Percentiles rank a stretch among this genome's conserved stretches.
These are phyloP conservation scores for Ulota crispa DNA, from an alignment of 225 moss, liverwort and hornwort genomes.

Conservation along the genomic window DNA sequence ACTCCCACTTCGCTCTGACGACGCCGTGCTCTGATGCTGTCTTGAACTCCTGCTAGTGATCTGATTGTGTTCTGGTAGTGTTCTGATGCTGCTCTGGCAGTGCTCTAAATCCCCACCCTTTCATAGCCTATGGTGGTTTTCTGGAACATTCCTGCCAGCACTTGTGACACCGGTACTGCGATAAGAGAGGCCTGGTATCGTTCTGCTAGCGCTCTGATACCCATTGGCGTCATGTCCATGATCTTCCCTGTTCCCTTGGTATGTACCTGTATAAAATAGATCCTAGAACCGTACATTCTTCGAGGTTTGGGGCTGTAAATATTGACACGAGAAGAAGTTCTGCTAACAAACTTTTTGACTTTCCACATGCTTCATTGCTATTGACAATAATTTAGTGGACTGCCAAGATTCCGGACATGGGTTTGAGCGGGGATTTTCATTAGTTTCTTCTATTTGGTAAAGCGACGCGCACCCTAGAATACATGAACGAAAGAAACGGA, in stretches of 20 bases:
- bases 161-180: not conserved
- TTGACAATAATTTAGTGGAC: not conserved
- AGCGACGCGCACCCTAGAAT: too few relatives aligned
- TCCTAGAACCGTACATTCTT: not conserved
- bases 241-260: not conserved
- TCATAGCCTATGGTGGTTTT: not conserved
- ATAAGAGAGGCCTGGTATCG: not conserved
- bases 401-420: not conserved
- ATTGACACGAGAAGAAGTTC: not conserved
- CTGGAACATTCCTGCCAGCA: not conserved
- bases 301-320: not conserved
- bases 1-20: not conserved
- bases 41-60: not conserved
- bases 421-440: too few relatives aligned
- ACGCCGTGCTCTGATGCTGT: not conserved
- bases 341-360: not conserved
- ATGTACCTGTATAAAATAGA: not conserved
- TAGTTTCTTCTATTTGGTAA: too few relatives aligned
- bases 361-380: not conserved
- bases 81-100: not conserved
- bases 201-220: not conserved
- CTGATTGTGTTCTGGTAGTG: not conserved
- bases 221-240: not conserved
- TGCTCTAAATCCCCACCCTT: not conserved
- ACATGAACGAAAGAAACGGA: too few relatives aligned